Evolutionary conservation across 495 filamentous ascomycete genomes (phyloP).

Genomic region (Penicillium lagena): DNA sequence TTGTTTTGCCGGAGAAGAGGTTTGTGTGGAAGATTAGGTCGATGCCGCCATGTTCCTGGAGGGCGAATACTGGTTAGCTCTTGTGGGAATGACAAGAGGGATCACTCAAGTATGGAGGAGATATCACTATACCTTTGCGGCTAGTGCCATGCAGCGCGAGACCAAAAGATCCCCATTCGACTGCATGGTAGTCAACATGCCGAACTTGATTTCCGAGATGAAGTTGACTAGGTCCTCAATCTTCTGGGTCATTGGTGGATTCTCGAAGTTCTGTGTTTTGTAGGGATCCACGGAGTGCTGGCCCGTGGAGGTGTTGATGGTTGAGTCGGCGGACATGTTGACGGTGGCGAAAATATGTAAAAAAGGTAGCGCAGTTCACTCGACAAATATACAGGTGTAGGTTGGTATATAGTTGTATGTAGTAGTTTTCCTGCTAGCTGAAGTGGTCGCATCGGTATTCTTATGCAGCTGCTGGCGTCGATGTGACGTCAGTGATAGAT

Average conservation of each 20-base stretch:
- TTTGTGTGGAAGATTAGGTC: conserved; percentile 94
- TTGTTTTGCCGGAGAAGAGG: conserved; percentile 85
- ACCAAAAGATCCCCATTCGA: conserved; percentile 65
- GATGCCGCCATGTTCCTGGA: conserved; percentile 66
- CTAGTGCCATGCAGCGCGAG: conserved; percentile 84
- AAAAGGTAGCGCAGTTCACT: not conserved
- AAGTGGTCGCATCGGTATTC: no score
- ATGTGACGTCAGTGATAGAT: conserved; percentile 25
- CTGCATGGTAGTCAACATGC: conserved; percentile 66
- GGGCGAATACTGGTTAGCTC: not conserved
- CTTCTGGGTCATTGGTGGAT: conserved; percentile 64
- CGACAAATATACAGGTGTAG: not conserved
- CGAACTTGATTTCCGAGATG: conserved; percentile 67
- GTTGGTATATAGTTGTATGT: no score
- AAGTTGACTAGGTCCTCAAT: conserved; percentile 69
- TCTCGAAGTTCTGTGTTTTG: conserved; percentile 62
- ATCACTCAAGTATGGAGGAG: not conserved
- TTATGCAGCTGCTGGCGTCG: conserved; percentile 8
- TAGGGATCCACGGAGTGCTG: conserved; percentile 71
- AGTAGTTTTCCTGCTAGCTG: no score
- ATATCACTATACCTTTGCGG: conserved; percentile 74
- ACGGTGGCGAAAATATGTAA: not conserved
- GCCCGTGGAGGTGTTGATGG: conserved; percentile 56
- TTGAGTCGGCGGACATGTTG: conserved; percentile 25
- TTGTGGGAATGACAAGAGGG: no score